These are phyloP conservation scores for Tetradesmus obliquus DNA, from an alignment of 139 green algal genomes.

Conservation along the genomic window DNA sequence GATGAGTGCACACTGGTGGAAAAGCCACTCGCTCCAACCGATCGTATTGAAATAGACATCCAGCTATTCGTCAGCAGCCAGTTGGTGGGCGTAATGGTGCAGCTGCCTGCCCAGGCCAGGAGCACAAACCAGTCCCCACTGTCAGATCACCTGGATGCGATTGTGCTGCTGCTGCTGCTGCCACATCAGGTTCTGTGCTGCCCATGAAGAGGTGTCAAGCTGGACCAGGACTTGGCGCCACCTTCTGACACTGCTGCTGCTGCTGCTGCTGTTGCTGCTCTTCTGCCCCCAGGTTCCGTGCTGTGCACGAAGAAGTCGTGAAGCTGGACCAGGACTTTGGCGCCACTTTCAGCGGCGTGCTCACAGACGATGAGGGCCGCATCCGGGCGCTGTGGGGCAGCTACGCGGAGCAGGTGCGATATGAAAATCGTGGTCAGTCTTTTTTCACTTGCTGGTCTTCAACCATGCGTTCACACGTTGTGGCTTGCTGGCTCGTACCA, in stretches of 20 bases:
- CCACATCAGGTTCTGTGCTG: too few relatives aligned
- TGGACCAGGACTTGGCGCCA: too few relatives aligned
- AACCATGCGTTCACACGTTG: background rate
- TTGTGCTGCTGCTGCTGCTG: too few relatives aligned
- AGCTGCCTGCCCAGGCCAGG: too few relatives aligned
- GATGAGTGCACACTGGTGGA: too few relatives aligned
- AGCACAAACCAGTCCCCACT: too few relatives aligned
- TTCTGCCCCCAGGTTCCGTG: slow-evolving; percentile 64
- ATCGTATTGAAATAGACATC: too few relatives aligned
- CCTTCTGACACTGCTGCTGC: background rate
- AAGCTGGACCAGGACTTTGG: slow-evolving; percentile 96
- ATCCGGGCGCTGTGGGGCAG: slow-evolving; percentile 85
- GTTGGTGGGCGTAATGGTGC: too few relatives aligned
- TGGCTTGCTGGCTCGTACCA: background rate
- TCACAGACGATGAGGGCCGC: slow-evolving; percentile 75
- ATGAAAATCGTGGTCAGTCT: slow-evolving; percentile 5
- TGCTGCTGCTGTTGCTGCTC: background rate
- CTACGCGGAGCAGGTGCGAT: slow-evolving; percentile 79
- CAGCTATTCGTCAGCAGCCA: too few relatives aligned
- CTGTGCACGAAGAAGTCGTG: slow-evolving; percentile 93
- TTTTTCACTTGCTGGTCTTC: background rate
- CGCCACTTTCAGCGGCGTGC: slow-evolving; percentile 80
- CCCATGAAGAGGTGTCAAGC: too few relatives aligned
- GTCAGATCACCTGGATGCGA: too few relatives aligned
- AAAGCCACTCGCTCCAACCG: too few relatives aligned